phyloP scores from a whole-genome alignment of 768 basidiomycete species.

The Hygrophoropsis aurantiaca region DNA sequence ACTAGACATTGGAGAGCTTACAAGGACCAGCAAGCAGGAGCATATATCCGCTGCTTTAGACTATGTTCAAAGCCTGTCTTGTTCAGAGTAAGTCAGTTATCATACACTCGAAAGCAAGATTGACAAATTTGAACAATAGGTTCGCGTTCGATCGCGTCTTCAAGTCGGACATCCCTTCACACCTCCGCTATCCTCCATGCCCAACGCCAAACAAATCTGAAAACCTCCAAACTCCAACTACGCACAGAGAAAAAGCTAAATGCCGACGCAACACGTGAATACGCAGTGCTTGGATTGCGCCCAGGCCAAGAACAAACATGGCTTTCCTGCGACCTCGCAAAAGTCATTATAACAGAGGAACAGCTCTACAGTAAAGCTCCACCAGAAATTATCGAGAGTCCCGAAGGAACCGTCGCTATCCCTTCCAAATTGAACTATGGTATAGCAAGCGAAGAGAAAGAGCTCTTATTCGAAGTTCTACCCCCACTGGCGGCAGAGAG shows the following conservation, averaged over 20 bases:
- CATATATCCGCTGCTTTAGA: too few relatives aligned
- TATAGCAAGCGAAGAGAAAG: conserved; percentile 48
- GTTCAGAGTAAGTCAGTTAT: conserved; percentile 15
- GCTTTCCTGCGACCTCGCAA: conserved; percentile 63
- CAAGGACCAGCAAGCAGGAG: not conserved
- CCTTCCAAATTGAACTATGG: conserved; percentile 67
- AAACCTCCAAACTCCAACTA: conserved; percentile 48
- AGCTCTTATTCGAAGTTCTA: conserved; percentile 64
- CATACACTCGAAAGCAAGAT: not conserved
- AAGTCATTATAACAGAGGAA: conserved; percentile 56
- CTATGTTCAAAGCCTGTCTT: conserved; percentile 28
- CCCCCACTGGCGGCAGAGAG: conserved; percentile 50
- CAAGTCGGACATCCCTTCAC: conserved; percentile 44
- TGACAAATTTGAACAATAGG: conserved; percentile 17
- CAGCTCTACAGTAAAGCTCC: conserved; percentile 33
- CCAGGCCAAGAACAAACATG: conserved; percentile 67
- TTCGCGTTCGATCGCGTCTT: conserved; percentile 41
- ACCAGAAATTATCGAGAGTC: conserved; percentile 23
- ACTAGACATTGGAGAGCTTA: not conserved
- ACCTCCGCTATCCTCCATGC: conserved; percentile 43
- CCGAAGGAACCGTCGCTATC: conserved; percentile 41
- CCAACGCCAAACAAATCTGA: conserved; percentile 35
- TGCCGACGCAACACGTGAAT: conserved; percentile 45
- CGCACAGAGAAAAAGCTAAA: conserved; percentile 38
- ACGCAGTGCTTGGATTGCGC: conserved; percentile 75